Evolutionary conservation across 768 basidiomycete species (phyloP), one percentile per base, ranked within the genome.

Genomic region (Auriculariales sp.): DNA sequence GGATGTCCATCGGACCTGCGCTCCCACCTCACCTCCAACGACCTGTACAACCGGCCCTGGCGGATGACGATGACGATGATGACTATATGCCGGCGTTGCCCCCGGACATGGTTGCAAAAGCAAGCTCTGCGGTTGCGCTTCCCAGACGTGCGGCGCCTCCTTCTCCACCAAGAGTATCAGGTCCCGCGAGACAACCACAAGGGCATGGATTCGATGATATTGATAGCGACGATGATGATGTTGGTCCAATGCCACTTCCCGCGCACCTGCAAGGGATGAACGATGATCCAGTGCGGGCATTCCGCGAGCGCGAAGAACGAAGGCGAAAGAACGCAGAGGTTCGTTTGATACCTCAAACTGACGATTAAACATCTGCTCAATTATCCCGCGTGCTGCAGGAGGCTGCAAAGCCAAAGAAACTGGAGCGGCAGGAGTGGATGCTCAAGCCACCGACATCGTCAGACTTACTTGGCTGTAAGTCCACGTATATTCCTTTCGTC

Each of bases 351-450:
- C 17, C 3, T 48, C 24, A 9, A n/a, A 2, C 17, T 30, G 44
- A 19, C 10, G 19, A 4, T 9, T 29, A 19, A 10, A 19, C 24
- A 15, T 25, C 12, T 35, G 10, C 50, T 30, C 46, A 25, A 36
- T 15, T 17, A 7, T 6, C 22, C 5, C 48, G 7, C 28, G n/a
- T 29, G 33, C 17, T 47, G 42, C 57, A 84, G 78, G 90, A 86
- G 69, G 83, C 81, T 1, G 66, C 71, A 10, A 81, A 83, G 57
- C 86, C 86, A 10, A 91, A 90, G 62, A 73, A 75, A 32, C 68
- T 79, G 32, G 69, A 89, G 62, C 78, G 95, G 35, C 89, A 97
- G 17, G 92, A 93, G 62, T 99, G 95, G 95, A 99, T 99, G 95
- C 73, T 98, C 39, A 83, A 85, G 1, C 94, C 94, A 1, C 94